These are phyloP conservation scores for Ceratocystiopsis minuta DNA, from an alignment of 2,329 filamentous ascomycete species.

Conservation along the genomic window DNA sequence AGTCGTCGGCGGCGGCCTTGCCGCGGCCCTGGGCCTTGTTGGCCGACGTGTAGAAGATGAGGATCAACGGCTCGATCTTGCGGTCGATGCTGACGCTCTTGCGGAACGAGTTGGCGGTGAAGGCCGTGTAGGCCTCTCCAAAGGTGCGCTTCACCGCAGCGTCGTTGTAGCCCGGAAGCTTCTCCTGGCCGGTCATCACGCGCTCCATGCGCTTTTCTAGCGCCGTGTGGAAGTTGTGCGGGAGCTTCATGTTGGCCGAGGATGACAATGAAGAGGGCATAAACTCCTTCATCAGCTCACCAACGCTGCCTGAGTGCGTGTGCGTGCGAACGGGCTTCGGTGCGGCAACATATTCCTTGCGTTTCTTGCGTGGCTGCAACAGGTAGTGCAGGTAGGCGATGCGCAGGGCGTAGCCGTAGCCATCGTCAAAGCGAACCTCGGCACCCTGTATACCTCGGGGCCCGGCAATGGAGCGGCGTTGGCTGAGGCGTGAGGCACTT, in stretches of 20 bases:
- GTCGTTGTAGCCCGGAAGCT: conserved; percentile 76
- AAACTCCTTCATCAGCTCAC: conserved; percentile 81
- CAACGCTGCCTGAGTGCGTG: conserved; percentile 45
- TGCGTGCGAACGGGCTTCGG: conserved; percentile 15
- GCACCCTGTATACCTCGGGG: conserved; percentile 24
- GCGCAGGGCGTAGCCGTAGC: conserved; percentile 78
- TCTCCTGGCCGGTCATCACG: conserved; percentile 66
- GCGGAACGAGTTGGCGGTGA: conserved; percentile 75
- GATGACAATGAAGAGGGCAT: conserved; percentile 16
- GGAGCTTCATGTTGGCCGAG: conserved; percentile 34
- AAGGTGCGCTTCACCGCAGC: conserved; percentile 84
- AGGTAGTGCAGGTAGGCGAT: conserved; percentile 86
- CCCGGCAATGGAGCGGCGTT: conserved; percentile 21
- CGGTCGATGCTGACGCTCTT: conserved; percentile 89
- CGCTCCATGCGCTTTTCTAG: conserved; percentile 59
- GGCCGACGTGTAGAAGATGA: conserved; percentile 92
- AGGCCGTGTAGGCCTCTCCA: conserved; percentile 80
- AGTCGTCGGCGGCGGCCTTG: conserved; percentile 60
- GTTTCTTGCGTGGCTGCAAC: conserved; percentile 74
- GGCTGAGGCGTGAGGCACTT: conserved; percentile 24
- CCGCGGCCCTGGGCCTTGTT: conserved; percentile 70
- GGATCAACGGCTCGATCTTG: conserved; percentile 74
- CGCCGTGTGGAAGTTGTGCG: conserved; percentile 32
- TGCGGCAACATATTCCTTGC: conserved; percentile 65
- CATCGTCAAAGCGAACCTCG: conserved; percentile 53